Conservation (phyloP, 2,329 filamentous ascomycete species). For the Pseudocercospora pini-densiflorae region DNA sequence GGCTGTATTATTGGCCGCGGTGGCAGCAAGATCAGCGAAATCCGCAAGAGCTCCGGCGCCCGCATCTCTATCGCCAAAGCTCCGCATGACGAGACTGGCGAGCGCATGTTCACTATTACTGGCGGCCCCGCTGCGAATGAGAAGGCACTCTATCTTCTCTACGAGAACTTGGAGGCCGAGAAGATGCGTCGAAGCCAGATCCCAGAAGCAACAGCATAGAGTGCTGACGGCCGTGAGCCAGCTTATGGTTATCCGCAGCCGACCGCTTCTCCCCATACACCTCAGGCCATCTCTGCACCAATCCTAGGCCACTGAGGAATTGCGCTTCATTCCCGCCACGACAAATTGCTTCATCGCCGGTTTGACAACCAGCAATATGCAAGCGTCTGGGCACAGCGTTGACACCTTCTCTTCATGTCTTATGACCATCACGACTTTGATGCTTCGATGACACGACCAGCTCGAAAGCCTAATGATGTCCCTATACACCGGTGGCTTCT, state of each 20-base stretch:
- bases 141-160: conserved; percentile 91
- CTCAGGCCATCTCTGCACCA: conserved; percentile 19
- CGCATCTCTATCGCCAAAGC: conserved; percentile 98
- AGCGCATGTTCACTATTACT: conserved; percentile 99
- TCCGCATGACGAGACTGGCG: conserved; percentile 94
- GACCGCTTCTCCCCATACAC: conserved; percentile 10
- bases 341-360: conserved; percentile 19
- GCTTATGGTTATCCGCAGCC: conserved; percentile 13
- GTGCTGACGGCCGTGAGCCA: conserved; percentile 22
- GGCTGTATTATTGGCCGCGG: conserved; percentile 97
- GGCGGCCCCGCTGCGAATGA: conserved; percentile 93
- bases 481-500: conserved; percentile 20
- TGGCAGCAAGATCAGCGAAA: conserved; percentile 98
- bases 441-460: conserved; percentile 31
- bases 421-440: conserved; percentile 35
- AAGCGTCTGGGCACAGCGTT: conserved; percentile 25
- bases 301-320: conserved; percentile 18
- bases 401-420: conserved; percentile 31
- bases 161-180: conserved; percentile 98
- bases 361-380: conserved; percentile 11
- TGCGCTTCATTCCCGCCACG: neutral
- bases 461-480: conserved; percentile 32
- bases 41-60: conserved; percentile 93
- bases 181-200: conserved; percentile 96
- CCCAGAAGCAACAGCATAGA: conserved; percentile 46